Evolutionary conservation across 75 land plant genomes (phyloP).

Genomic region (Adiantum capillusveneris): DNA sequence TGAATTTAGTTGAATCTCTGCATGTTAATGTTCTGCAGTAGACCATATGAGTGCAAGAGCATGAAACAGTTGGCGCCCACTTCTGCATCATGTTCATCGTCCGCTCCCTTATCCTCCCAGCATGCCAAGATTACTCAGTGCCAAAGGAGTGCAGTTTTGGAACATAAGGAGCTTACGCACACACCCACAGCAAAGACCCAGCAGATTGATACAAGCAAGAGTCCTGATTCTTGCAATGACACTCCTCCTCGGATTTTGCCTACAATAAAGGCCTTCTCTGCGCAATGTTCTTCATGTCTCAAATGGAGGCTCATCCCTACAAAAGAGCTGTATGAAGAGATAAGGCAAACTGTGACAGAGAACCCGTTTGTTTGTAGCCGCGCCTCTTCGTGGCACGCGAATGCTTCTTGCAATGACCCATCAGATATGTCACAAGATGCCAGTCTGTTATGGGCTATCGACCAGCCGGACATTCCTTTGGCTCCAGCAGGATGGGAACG

Average conservation of each 20-base stretch:
- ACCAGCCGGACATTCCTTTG: constrained; percentile 66
- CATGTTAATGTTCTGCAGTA: too few relatives aligned
- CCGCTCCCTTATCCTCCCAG: too few relatives aligned
- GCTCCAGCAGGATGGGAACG: constrained; percentile 52
- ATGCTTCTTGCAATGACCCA: constrained; percentile 48
- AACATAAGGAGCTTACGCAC: too few relatives aligned
- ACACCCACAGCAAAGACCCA: too few relatives aligned
- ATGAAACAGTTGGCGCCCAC: too few relatives aligned
- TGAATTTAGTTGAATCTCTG: too few relatives aligned
- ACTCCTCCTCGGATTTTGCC: not conserved
- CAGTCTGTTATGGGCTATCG: constrained; percentile 52
- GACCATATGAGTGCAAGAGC: too few relatives aligned
- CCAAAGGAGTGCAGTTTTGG: too few relatives aligned
- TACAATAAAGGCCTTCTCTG: constrained; percentile 39
- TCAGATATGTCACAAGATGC: constrained; percentile 54
- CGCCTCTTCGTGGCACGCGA: constrained; percentile 28
- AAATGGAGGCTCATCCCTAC: constrained; percentile 76
- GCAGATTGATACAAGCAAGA: too few relatives aligned
- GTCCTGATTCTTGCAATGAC: too few relatives aligned
- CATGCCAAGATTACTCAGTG: too few relatives aligned
- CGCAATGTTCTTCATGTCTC: constrained; percentile 52
- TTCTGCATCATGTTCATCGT: too few relatives aligned
- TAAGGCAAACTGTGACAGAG: constrained; percentile 38
- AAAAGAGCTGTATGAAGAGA: constrained; percentile 59
- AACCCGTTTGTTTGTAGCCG: constrained; percentile 51